Evolutionary conservation across 2,329 filamentous ascomycete genomes (phyloP).

Genomic region (Nannizziopsis arthrosporioides): DNA sequence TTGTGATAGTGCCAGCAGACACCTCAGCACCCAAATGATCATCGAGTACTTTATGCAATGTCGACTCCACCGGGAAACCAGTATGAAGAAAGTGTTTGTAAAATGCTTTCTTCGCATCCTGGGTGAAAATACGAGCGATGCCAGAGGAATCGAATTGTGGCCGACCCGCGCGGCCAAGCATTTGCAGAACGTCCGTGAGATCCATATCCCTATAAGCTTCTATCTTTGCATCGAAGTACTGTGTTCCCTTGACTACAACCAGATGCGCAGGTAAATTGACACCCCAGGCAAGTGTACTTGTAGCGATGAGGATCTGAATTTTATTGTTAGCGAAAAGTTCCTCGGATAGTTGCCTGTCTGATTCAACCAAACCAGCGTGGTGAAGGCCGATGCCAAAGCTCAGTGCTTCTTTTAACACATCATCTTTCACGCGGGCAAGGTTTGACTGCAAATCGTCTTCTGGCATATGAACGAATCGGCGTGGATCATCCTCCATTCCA

Average conservation of each 20-base stretch:
- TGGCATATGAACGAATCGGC: constrained; percentile 83
- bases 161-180: constrained; percentile 88
- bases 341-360: constrained; percentile 80
- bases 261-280: constrained; percentile 94
- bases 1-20: constrained; percentile 80
- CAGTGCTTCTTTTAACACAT: constrained; percentile 81
- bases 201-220: constrained; percentile 99
- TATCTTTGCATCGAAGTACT: constrained; percentile 95
- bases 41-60: constrained; percentile 87
- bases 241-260: constrained; percentile 94
- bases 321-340: constrained; percentile 96
- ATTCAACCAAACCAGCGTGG: constrained; percentile 91
- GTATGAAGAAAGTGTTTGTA: constrained; percentile 99
- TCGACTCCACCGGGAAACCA: constrained; percentile 93
- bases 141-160: constrained; percentile 95
- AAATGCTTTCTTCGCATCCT: constrained; percentile 95
- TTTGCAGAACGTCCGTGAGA: constrained; percentile 91
- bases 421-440: constrained; percentile 81
- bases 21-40: constrained; percentile 95
- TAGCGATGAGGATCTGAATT: constrained; percentile 91
- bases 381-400: constrained; percentile 95
- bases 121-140: constrained; percentile 93
- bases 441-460: constrained; percentile 88
- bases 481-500: constrained; percentile 95
- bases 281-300: constrained; percentile 93